phyloP scores from a whole-genome alignment of 768 basidiomycete species.

The Pholiota conissans region DNA sequence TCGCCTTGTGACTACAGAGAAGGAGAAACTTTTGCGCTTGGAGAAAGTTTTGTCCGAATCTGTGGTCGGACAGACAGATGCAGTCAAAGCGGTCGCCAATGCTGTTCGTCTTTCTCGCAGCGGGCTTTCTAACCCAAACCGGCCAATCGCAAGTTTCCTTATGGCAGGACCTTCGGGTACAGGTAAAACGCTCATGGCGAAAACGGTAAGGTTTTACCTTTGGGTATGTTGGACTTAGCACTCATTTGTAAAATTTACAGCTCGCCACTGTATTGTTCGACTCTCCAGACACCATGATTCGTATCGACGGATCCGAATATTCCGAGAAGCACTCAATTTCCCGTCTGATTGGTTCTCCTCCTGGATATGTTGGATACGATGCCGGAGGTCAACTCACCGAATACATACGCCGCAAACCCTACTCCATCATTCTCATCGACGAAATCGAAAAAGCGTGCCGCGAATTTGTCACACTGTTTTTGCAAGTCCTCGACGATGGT shows the following conservation, averaged over 20 bases:
- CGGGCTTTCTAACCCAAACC: conserved; percentile 84
- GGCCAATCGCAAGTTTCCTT: conserved; percentile 91
- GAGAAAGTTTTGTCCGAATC: conserved; percentile 76
- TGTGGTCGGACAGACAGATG: conserved; percentile 90
- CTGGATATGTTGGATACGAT: conserved; percentile 92
- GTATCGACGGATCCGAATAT: conserved; percentile 92
- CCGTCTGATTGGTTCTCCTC: conserved; percentile 59
- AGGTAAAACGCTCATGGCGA: conserved; percentile 87
- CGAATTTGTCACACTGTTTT: conserved; percentile 51
- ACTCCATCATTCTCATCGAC: conserved; percentile 82
- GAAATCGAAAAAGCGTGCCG: conserved; percentile 91
- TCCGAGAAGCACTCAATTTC: conserved; percentile 69
- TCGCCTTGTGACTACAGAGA: conserved; percentile 83
- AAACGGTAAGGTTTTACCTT: conserved; percentile 60
- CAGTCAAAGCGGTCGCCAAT: conserved; percentile 90
- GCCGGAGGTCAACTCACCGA: conserved; percentile 90
- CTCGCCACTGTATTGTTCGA: conserved; percentile 90
- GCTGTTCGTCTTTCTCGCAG: conserved; percentile 91
- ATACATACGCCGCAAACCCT: conserved; percentile 89
- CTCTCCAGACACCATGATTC: conserved; percentile 88
- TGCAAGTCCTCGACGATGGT: conserved; percentile 90
- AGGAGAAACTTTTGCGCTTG: conserved; percentile 85
- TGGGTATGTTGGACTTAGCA: background rate
- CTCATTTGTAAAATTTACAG: conserved; percentile 34
- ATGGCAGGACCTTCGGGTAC: conserved; percentile 93